Percentiles rank a stretch among this genome's conserved stretches.
Evolutionary conservation across 225 moss, liverwort and hornwort genomes (phyloP).

Genomic region (Antitrichia curtipendula): DNA sequence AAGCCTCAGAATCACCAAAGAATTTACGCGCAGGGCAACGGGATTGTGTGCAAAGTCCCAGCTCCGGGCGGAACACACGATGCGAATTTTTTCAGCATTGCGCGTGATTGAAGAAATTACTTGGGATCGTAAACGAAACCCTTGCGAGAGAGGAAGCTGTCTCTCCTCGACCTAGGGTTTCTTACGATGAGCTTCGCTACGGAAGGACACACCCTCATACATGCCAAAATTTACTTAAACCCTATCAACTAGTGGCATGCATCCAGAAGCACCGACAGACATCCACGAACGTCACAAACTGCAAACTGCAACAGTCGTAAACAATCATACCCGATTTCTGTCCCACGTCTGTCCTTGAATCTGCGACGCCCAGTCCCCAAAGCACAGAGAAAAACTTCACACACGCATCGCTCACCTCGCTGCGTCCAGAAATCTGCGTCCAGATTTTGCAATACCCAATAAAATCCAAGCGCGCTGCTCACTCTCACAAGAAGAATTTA

Average conservation of each 20-base stretch:
- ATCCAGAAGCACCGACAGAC: background rate
- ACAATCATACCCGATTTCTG: background rate
- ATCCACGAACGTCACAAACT: background rate
- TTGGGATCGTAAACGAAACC: background rate
- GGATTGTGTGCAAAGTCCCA: background rate
- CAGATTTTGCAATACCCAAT: background rate
- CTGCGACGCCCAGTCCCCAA: background rate
- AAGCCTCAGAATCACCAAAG: background rate
- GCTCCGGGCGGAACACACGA: background rate
- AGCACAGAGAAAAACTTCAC: background rate
- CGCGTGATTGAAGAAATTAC: background rate
- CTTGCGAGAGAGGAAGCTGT: background rate
- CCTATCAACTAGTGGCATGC: background rate
- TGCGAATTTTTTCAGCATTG: background rate
- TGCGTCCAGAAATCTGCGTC: background rate
- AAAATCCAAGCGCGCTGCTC: background rate
- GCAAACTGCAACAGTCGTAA: background rate
- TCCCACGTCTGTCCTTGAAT: background rate
- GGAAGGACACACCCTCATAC: background rate
- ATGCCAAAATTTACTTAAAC: background rate
- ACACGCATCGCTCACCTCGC: background rate
- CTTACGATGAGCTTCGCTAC: background rate
- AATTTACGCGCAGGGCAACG: background rate
- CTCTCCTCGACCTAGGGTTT: constrained; percentile 11
- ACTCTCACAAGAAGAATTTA: background rate